Base-by-base conservation (phyloP, 805 yeast genomes). In the Ogataea haglerorum region DNA sequence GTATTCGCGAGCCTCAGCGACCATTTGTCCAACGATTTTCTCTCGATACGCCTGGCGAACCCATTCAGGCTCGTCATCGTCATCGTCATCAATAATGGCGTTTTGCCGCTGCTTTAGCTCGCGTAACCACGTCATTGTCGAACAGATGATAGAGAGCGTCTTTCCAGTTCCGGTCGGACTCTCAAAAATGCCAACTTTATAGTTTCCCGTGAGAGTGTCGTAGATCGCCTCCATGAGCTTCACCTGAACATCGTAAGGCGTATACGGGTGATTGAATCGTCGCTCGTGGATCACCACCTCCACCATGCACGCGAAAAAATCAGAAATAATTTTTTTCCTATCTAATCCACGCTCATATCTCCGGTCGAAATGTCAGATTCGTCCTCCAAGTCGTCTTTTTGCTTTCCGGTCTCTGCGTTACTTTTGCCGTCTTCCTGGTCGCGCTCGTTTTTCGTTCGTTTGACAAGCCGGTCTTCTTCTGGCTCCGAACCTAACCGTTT, bases 91-190 rank as follows among this genome's bases (percentile, higher is more conserved):
- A 1, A 36, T 36, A 47, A 52, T 41, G 17, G 49, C 52, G 36
- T 48, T 76, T 69, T 42, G 91, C 60, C 24, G 50, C 34, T 49
- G 38, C 31, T 56, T 57, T 32, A 49, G 38, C 14, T 52, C 49
- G 25, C 66, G 42, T 15, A 90, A 66, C 95, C 96, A 90, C 0
- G 90, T 77, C 75, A 90, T 72, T 0, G 91, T 69, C 0, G 95
- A 77, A 57, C 97, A 91, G 3, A 91, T 84, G 33, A 90, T 63
- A 0, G 96, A 87, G 3, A 91, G 65, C 0, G 97, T 89, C 61
- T 90, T 90, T 3, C 98, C 97, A 1, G 90, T 86, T 6, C 98
- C 98, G 0, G 98, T 90, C 0, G 98, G 98, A 42, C 93, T 82
- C 58, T 90, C 97, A 54, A 90, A 82, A 1, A 90, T 69, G 0